Percentiles rank a stretch among this genome's conserved stretches.
These are phyloP conservation scores for Geranium incanum DNA, from an alignment of 441 rosid species.

Conservation along the genomic window DNA sequence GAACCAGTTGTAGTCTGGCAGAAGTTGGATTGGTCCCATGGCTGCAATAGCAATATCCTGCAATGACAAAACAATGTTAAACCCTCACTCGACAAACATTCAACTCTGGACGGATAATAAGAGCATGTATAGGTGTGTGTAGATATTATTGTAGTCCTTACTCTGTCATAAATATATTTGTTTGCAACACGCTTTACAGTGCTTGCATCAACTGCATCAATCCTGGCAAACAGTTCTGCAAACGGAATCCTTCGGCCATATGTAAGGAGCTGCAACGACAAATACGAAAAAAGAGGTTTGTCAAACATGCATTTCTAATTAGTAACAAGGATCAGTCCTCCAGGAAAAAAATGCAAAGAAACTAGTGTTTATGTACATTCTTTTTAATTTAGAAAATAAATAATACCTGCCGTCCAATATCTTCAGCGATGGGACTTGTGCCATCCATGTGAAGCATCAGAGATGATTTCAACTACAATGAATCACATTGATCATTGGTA, in stretches of 20 bases:
- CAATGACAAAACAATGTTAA: constrained; percentile 1
- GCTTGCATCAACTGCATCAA: constrained; percentile 87
- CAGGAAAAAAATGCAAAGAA: too few relatives aligned
- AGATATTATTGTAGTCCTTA: constrained; percentile 20
- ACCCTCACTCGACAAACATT: background rate
- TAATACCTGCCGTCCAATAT: constrained; percentile 96
- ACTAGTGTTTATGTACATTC: background rate
- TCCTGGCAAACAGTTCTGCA: constrained; percentile 86
- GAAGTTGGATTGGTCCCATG: constrained; percentile 80
- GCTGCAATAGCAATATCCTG: constrained; percentile 96
- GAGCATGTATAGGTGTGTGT: background rate
- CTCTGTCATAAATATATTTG: constrained; percentile 84
- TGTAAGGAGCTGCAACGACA: constrained; percentile 65
- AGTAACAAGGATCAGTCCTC: background rate
- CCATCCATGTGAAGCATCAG: constrained; percentile 97
- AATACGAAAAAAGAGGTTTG: background rate
- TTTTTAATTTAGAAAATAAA: background rate
- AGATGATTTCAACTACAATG: constrained; percentile 80
- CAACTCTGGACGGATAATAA: background rate
- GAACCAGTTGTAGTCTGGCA: constrained; percentile 97
- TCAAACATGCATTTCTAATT: background rate
- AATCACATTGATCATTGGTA: constrained; percentile 6
- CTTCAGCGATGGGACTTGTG: constrained; percentile 94
- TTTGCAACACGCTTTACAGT: constrained; percentile 87
- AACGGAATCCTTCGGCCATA: constrained; percentile 92